Evolutionary conservation across 305 asterid genomes (phyloP).

Genomic region (Nicotiana rustica): DNA sequence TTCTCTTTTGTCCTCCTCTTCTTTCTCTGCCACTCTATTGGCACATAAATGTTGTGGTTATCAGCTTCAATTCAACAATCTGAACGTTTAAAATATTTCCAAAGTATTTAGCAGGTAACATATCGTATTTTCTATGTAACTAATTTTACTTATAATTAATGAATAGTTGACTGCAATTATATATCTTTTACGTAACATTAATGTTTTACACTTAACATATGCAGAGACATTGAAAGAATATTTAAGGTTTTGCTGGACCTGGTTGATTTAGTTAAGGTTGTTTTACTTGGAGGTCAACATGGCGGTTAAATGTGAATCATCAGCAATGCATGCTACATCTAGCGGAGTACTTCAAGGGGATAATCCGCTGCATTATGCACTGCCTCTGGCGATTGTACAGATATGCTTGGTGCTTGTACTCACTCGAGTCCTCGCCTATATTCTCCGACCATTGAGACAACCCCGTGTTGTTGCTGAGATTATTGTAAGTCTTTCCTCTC

Average conservation of each 20-base stretch:
- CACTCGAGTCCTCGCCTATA: slow-evolving; percentile 40
- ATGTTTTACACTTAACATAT: no score
- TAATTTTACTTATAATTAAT: not conserved
- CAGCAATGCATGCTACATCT: slow-evolving; percentile 40
- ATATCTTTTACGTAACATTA: no score
- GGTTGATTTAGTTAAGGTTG: not conserved
- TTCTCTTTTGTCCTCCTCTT: not conserved
- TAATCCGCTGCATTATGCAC: slow-evolving; percentile 44
- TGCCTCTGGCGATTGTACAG: slow-evolving; percentile 40
- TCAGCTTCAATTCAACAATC: not conserved
- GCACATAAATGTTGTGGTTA: not conserved
- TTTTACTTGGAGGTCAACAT: not conserved
- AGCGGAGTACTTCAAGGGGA: slow-evolving; percentile 45
- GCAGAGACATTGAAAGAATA: not conserved
- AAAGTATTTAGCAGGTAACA: not conserved
- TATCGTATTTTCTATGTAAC: not conserved
- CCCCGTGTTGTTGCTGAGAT: slow-evolving; percentile 48
- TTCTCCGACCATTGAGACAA: slow-evolving; percentile 44
- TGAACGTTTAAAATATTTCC: not conserved
- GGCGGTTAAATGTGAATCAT: slow-evolving; percentile 24
- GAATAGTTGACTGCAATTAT: no score
- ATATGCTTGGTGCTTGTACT: slow-evolving; percentile 42
- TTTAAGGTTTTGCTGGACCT: not conserved
- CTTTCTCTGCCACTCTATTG: not conserved
- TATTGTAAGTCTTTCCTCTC: slow-evolving; percentile 35